Percentiles rank a stretch among this genome's conserved stretches.
phyloP scores from a whole-genome alignment of 2,329 filamentous ascomycete species.

The Dryadomyces quercivorus region DNA sequence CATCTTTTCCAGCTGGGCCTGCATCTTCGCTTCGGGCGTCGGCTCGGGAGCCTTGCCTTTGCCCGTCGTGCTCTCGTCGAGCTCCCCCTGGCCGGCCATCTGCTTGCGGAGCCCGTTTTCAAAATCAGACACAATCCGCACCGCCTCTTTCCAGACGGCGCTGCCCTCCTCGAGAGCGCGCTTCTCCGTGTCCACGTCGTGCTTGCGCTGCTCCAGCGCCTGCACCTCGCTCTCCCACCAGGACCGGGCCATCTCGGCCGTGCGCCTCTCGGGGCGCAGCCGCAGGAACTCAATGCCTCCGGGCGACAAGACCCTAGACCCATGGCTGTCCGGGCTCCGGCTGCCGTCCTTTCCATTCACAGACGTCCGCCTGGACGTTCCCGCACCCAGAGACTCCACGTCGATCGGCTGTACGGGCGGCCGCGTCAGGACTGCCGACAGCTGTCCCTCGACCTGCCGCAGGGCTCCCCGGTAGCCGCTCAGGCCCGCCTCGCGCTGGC shows the following conservation, averaged over 20 bases:
- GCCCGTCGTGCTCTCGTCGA: conserved; percentile 18
- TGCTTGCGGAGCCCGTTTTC: conserved; percentile 49
- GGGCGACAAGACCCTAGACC: conserved; percentile 10
- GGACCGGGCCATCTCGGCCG: conserved; percentile 55
- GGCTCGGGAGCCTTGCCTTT: conserved; percentile 1
- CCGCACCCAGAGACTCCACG: conserved; percentile 24
- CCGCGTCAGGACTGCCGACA: conserved; percentile 44
- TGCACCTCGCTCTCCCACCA: conserved; percentile 57
- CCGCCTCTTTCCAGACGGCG: conserved; percentile 51
- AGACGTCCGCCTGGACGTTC: conserved; percentile 7
- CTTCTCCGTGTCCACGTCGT: conserved; percentile 47
- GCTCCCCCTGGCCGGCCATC: conserved; percentile 23
- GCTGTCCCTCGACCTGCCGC: conserved; percentile 50
- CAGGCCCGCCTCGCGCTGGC: conserved; percentile 55
- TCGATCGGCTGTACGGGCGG: conserved; percentile 44
- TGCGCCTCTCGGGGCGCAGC: conserved; percentile 52
- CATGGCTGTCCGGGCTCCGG: no score
- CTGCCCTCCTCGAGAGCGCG: conserved; percentile 56
- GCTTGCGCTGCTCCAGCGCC: conserved; percentile 40
- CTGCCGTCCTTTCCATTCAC: conserved; percentile 5
- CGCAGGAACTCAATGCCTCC: conserved; percentile 43
- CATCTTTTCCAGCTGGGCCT: conserved; percentile 42
- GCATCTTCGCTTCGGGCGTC: conserved; percentile 10
- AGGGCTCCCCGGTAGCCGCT: conserved; percentile 60
- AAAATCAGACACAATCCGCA: conserved; percentile 48